These are phyloP conservation scores for Candida anglica DNA, from an alignment of 805 yeast species.

Conservation along the genomic window DNA sequence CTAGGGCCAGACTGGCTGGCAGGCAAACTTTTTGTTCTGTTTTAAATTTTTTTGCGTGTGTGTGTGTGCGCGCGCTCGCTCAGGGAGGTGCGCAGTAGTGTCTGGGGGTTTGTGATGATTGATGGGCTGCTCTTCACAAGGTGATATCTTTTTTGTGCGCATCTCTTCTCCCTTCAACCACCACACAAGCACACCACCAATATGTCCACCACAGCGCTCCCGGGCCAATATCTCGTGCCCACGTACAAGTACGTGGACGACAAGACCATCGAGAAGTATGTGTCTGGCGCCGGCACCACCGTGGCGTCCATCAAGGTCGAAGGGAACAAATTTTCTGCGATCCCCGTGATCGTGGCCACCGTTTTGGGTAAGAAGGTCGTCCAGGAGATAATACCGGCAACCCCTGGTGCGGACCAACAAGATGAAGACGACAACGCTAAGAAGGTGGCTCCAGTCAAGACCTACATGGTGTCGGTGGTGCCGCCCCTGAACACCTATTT, in stretches of 20 bases:
- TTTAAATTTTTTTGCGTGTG: no score
- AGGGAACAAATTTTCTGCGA: slow-evolving; percentile 16
- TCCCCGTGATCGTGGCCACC: slow-evolving; percentile 53
- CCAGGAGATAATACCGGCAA: slow-evolving; percentile 13
- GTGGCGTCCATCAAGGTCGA: slow-evolving; percentile 42
- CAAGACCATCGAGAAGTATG: slow-evolving; percentile 37
- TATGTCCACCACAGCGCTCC: slow-evolving; percentile 42
- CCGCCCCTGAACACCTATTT: slow-evolving; percentile 23
- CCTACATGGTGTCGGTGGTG: slow-evolving; percentile 26
- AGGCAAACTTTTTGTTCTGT: no score
- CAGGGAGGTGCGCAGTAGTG: no score
- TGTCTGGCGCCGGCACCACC: slow-evolving; percentile 65
- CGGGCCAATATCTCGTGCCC: slow-evolving; percentile 79
- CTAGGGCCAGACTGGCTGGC: no score
- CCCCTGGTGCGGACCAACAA: slow-evolving; percentile 8
- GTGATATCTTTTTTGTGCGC: no score
- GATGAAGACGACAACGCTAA: slow-evolving; percentile 11
- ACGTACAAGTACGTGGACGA: slow-evolving; percentile 30
- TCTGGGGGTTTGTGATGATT: no score
- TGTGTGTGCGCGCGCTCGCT: no score
- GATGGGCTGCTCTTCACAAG: no score
- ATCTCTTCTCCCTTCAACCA: no score
- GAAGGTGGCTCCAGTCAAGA: slow-evolving; percentile 7
- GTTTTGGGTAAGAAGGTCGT: slow-evolving; percentile 55
- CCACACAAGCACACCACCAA: no score